phyloP scores from a whole-genome alignment of 2,329 filamentous ascomycete genomes.

The Onygena corvina region DNA sequence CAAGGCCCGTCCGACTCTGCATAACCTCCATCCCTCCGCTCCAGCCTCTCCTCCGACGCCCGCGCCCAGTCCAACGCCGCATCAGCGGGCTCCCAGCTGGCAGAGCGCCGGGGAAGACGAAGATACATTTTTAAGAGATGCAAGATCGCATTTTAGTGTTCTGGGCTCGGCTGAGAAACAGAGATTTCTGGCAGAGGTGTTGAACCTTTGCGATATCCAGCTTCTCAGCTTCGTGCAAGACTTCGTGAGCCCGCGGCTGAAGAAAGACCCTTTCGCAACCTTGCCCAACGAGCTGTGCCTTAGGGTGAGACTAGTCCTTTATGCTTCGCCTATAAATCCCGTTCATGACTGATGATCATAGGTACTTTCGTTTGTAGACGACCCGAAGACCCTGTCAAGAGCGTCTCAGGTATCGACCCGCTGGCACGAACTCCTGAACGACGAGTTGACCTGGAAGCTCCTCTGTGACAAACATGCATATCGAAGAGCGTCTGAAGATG shows the following conservation, averaged over 20 bases:
- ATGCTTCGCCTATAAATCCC: no score
- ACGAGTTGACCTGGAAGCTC: slow-evolving; percentile 97
- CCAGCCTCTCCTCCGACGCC: slow-evolving; percentile 56
- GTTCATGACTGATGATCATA: slow-evolving; percentile 30
- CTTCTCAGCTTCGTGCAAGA: slow-evolving; percentile 92
- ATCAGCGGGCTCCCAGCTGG: slow-evolving; percentile 45
- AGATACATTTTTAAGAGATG: slow-evolving; percentile 67
- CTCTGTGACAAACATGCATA: slow-evolving; percentile 95
- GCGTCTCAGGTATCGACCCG: slow-evolving; percentile 91
- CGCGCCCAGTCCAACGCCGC: slow-evolving; percentile 53
- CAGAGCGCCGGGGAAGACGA: slow-evolving; percentile 50
- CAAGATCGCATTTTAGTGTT: slow-evolving; percentile 67
- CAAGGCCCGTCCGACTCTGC: slow-evolving; percentile 23
- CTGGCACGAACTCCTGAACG: slow-evolving; percentile 85
- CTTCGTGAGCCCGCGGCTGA: slow-evolving; percentile 84
- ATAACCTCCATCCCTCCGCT: slow-evolving; percentile 51
- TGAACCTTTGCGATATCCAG: slow-evolving; percentile 90
- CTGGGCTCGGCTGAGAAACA: slow-evolving; percentile 66
- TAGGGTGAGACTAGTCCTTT: slow-evolving; percentile 46
- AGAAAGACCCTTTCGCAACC: slow-evolving; percentile 89
- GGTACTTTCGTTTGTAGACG: slow-evolving; percentile 94
- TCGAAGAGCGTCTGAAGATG: slow-evolving; percentile 42
- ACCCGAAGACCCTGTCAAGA: slow-evolving; percentile 82
- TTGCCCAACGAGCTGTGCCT: slow-evolving; percentile 89
- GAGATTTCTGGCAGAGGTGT: slow-evolving; percentile 69